Evolutionary conservation across 192 early-diverging fungal genomes (phyloP), one percentile per base, ranked within the genome.

Genomic region (Gryganskiella cystojenkinii): DNA sequence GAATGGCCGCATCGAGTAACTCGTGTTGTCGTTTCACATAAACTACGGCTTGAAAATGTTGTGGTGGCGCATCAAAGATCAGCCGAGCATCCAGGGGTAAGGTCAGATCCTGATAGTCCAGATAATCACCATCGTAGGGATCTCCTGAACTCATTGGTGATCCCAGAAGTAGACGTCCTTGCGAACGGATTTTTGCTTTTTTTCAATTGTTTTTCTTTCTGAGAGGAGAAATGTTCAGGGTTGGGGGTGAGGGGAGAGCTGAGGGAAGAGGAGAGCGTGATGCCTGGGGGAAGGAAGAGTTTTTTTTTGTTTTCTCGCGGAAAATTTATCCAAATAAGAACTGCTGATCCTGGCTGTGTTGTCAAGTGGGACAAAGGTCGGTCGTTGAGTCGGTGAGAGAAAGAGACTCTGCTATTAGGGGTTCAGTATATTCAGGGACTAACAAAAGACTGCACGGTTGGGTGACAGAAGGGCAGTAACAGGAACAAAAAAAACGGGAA

Each of bases 11-110:
- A 24, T 78, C 74, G 3, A 78, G 67, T 3, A 78, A 37, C 55
- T 69, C 74, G 45, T 78, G 74, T 20, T 78, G 74, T 27, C 60
- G 66, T 34, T 78, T 78, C 28, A 78, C 74, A 47, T 78, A 69
- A 20, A 69, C 55, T 54, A 78, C 57, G 30, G 60, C 45, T n/a
- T 69, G 66, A 14, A 78, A 53, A 25, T 69, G 60, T 13, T 59
- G 56, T n/a, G 74, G 74, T 2, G 66, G 66, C 0, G 74, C 74
- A 25, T 78, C 74, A 64, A 78, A 78, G 61, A 78, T 78, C 17
- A 78, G 45, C 31, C 58, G 47, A 5, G 74, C 50, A 30, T 69
- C 74, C 20, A 78, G 56, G 24, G 74, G 74, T 0, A 78, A 40
- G 11, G 74, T 78, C 49, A 78, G 31, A 33, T 78, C 74, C 47